Evolutionary conservation across 257 asterid species (phyloP), one percentile per base, ranked within the genome.

Genomic region (Ballota nigra): DNA sequence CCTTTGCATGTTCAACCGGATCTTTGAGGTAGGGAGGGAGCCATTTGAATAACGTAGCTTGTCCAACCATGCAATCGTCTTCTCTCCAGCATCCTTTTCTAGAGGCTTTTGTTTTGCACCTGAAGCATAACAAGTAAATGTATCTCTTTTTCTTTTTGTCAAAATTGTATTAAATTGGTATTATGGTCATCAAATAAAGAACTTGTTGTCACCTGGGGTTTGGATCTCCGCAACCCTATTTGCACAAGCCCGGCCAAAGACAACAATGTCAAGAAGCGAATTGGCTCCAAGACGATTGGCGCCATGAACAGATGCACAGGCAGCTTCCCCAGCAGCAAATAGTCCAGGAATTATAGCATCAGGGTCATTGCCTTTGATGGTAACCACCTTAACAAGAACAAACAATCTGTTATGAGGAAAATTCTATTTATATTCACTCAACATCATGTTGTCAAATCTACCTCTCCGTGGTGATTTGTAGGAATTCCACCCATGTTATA

Each of bases 401-500:
- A 24, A 69, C 28, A 72, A 58, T 24, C 67, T 70, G 51, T 74
- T 69, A 45, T 56, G 63, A 40, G 19, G 53, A 59, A 16, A 26
- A n/a, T n/a, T 31, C 53, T 22, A 10, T 68, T 9, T 63, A 73
- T 63, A 56, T 52, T 53, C 56, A 66, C 40, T 69, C 55, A 18
- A 75, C 56, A 49, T 8, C 63, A 64, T 26, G 68, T 38, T 36
- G 70, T 29, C 52, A 60, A 60, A 40, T 77, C 18, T 82, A 94
- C 99, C 99, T 94, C 96, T 70, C 99, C 99, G 65, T 88, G 88
- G 86, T 94, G 72, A 78, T 94, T 94, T 22, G 97, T 91, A 51
- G 99, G 99, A 77, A 94, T 86, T 75, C 99, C 99, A 62, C 99
- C 99, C 99, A 94, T 94, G 82, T 94, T 94, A 69, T 94, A 94